These are phyloP conservation scores for Bolboschoenus planiculmis DNA, from an alignment of 176 grass and related monocot species.

Conservation along the genomic window DNA sequence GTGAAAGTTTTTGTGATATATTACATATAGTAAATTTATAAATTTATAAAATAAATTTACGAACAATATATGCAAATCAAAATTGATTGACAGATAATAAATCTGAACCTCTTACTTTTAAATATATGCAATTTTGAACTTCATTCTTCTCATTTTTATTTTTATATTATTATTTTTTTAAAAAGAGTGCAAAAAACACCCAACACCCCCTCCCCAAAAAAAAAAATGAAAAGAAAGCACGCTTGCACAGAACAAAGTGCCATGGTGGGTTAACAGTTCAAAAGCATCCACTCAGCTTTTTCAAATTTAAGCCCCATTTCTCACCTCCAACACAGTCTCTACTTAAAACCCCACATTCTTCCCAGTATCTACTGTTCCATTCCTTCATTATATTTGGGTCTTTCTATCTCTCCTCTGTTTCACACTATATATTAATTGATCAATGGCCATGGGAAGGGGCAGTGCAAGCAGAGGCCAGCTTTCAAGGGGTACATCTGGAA, in stretches of 20 bases:
- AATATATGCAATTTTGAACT: too few relatives aligned
- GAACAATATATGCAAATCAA: too few relatives aligned
- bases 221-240: background rate
- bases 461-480: constrained; percentile 35
- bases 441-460: constrained; percentile 74
- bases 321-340: background rate
- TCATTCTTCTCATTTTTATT: too few relatives aligned
- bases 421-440: background rate
- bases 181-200: too few relatives aligned
- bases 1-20: too few relatives aligned
- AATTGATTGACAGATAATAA: too few relatives aligned
- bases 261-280: background rate
- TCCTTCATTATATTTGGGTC: background rate
- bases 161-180: too few relatives aligned
- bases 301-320: background rate
- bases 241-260: background rate
- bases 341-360: background rate
- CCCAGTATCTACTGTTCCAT: constrained; percentile 1
- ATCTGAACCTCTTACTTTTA: too few relatives aligned
- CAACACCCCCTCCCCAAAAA: too few relatives aligned
- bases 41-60: too few relatives aligned
- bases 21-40: too few relatives aligned
- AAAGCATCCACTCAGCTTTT: background rate
- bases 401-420: background rate
- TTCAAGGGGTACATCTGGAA: background rate